phyloP scores from a whole-genome alignment of 202 grass and related monocot genomes.

The Schoenoplectus tabernaemontani region DNA sequence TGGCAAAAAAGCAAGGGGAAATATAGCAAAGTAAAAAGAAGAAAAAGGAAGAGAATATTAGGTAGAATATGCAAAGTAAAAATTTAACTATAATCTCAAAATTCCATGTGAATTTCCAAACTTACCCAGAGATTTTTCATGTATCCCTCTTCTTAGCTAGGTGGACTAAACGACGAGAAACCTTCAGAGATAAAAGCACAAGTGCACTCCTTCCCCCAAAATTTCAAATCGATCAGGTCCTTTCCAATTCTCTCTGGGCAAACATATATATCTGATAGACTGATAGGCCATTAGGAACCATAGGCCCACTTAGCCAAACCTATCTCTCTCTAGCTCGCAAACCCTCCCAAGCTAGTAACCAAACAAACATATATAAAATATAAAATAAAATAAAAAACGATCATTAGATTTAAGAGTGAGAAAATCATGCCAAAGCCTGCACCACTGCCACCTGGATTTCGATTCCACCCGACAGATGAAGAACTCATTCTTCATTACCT shows the following conservation, averaged over 20 bases:
- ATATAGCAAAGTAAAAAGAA: background rate
- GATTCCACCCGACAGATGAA: conserved; percentile 98
- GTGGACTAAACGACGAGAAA: conserved; percentile 44
- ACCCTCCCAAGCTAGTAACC: conserved; percentile 6
- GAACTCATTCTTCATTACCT: conserved; percentile 96
- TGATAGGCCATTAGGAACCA: too few species aligned
- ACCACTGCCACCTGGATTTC: conserved; percentile 90
- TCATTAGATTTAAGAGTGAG: background rate
- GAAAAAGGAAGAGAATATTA: background rate
- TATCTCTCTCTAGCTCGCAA: background rate
- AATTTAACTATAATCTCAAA: conserved; percentile 3
- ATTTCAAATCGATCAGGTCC: conserved; percentile 60
- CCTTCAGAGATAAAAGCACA: conserved; percentile 46
- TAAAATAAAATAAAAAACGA: background rate
- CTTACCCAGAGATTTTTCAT: background rate
- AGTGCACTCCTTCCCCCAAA: conserved; percentile 45
- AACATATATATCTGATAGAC: too few species aligned
- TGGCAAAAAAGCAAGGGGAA: background rate
- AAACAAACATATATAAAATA: too few species aligned
- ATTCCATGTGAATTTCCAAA: background rate
- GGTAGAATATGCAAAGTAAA: background rate
- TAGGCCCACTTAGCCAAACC: background rate
- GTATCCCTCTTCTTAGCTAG: background rate
- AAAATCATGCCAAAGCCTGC: conserved; percentile 49
- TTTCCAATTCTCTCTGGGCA: background rate